Base-by-base conservation (phyloP, 2,329 filamentous ascomycete genomes). In the Ophiostoma himal-ulmi region DNA sequence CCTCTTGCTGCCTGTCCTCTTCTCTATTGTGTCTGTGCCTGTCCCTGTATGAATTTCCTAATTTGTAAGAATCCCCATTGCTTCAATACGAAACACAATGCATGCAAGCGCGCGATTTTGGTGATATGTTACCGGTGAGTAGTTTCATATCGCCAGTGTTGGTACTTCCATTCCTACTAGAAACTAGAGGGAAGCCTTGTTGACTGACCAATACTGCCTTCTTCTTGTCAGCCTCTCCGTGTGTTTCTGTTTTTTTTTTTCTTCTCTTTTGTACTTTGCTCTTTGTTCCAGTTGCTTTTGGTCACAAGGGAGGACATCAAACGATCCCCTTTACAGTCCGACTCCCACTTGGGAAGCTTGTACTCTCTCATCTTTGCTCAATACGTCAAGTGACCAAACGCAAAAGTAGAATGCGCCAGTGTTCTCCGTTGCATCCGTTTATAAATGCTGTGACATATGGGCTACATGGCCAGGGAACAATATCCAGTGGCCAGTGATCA, bases 161-260 rank as follows among this genome's bases (percentile, higher is more conserved):
- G 62, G 62, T 34, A 13, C 14, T 62, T 34, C 8, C 14, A 22
- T 22, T 64, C 34, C 17, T 20, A 2, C 22, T 10, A 60, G 22
- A 22, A n/a, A 8, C 26, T 26, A 26, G 7, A 17, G 20, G 37
- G 34, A 20, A 39, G 36, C 62, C 62, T 65, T 22, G 36, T 14
- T 20, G 34, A 65, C 30, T 65, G 62, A 65, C 62, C 62, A 65
- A 39, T 65, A 14, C 62, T 65, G 36, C 62, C n/a, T 14, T 36
- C 6, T 10, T 64, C 30, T 64, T 37, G 60, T 64, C 60, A 64
- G 60, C 60, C 60, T 64, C 11, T 64, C 17, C 30, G 11, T 34
- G 5, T 36, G 1, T 37, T 37, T 17, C 57, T 64, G 11, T 14
- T 20, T 62, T 20, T 26, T 11, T 34, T 20, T 36, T 34, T 20